phyloP scores from a whole-genome alignment of 345 rosid genomes.

The Pistacia vera region DNA sequence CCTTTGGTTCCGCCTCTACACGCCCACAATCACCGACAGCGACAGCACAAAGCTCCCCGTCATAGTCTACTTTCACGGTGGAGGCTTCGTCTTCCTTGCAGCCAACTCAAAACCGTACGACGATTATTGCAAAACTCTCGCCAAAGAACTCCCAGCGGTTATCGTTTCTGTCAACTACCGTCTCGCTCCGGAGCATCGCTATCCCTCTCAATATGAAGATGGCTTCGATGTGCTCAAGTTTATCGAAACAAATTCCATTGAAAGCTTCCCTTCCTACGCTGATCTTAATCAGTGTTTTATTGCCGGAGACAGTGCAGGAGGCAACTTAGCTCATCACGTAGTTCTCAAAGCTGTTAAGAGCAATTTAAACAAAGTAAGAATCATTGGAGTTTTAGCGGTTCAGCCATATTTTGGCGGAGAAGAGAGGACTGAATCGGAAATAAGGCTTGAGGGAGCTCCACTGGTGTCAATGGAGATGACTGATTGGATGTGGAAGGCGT shows the following conservation, averaged over 20 bases:
- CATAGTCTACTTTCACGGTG: conserved; percentile 23
- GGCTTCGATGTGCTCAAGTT: conserved; percentile 4
- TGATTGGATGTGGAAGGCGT: conserved; percentile 23
- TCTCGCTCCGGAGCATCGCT: conserved; percentile 28
- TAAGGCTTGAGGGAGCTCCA: background rate
- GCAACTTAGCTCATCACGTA: conserved; percentile 34
- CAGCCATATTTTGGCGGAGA: conserved; percentile 35
- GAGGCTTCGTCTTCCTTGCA: background rate
- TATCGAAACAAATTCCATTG: background rate
- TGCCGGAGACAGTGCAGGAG: conserved; percentile 35
- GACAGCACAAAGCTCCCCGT: conserved; percentile 15
- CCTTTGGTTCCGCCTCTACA: conserved; percentile 36
- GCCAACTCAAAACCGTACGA: background rate
- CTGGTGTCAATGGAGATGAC: background rate
- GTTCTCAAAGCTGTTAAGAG: conserved; percentile 12
- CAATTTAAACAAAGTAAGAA: background rate
- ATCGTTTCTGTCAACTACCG: background rate
- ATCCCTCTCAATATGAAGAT: conserved; percentile 29
- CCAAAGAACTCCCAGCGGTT: conserved; percentile 4
- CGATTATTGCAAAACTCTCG: conserved; percentile 6
- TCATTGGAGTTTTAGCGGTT: conserved; percentile 24
- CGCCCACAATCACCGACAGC: background rate
- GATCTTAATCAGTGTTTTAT: conserved; percentile 17
- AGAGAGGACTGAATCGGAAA: conserved; percentile 27
- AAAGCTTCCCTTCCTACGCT: background rate